Conservation (phyloP, 2,329 filamentous ascomycete genomes). For the Fusarium napiforme region DNA sequence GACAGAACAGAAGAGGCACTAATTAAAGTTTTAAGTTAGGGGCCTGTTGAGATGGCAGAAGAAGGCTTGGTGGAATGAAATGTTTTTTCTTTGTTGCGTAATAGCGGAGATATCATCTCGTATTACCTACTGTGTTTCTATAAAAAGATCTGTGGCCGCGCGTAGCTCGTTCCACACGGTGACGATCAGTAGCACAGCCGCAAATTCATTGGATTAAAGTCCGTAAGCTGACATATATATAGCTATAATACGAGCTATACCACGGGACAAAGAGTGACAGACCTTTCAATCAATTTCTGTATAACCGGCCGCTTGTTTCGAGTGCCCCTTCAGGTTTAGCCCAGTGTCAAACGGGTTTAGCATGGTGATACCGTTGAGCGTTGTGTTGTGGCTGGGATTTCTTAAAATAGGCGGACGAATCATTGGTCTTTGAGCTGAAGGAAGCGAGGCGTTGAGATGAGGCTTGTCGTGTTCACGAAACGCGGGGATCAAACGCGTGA, state of each 20-base stretch:
- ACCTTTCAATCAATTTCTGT: not conserved
- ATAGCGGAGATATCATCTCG: not conserved
- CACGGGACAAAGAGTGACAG: not conserved
- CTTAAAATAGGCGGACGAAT: not conserved
- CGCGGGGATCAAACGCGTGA: not conserved
- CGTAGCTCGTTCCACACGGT: constrained; percentile 8
- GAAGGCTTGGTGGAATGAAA: not conserved
- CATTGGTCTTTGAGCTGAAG: accelerated
- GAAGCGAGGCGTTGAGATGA: not conserved
- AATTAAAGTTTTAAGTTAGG: too few species aligned
- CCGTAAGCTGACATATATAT: not conserved
- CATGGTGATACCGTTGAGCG: not conserved
- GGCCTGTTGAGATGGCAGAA: not conserved
- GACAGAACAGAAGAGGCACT: accelerated
- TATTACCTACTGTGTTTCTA: constrained; percentile 12
- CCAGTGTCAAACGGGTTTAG: not conserved
- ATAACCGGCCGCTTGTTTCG: not conserved
- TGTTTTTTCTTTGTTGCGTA: not conserved
- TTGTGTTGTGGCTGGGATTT: not conserved
- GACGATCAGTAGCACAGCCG: not conserved
- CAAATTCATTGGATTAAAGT: not conserved
- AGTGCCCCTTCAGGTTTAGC: not conserved
- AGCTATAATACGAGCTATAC: not conserved
- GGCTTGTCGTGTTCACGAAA: not conserved
- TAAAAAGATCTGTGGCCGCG: constrained; percentile 24